A percentile compares a stretch with the other conserved stretches of the same genome.
These are phyloP conservation scores for Cardamine resedifolia DNA, from an alignment of 345 rosid species.

Conservation along the genomic window DNA sequence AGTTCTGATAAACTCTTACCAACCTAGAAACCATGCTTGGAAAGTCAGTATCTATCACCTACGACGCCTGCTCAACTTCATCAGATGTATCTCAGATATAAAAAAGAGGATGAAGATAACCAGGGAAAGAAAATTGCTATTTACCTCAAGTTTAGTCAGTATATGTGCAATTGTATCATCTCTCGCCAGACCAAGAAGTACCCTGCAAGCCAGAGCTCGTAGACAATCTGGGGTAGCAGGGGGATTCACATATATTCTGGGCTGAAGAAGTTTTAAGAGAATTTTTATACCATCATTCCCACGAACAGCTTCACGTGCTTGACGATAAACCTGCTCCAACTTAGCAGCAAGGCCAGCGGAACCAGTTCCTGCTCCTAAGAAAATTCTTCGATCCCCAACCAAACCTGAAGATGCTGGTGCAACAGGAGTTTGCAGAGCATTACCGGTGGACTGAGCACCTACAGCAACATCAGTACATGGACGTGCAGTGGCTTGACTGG, in stretches of 20 bases:
- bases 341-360: constrained; percentile 98
- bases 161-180: constrained; percentile 96
- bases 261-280: constrained; percentile 93
- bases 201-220: constrained; percentile 93
- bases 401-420: constrained; percentile 67
- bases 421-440: constrained; percentile 58
- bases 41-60: constrained; percentile 15
- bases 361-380: constrained; percentile 96
- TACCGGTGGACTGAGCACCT: constrained; percentile 43
- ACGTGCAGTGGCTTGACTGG: constrained; percentile 50
- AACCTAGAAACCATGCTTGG: constrained; percentile 52
- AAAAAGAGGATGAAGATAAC: neutral
- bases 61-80: constrained; percentile 20
- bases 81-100: constrained; percentile 12
- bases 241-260: constrained; percentile 71
- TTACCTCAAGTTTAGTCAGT: constrained; percentile 96
- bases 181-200: constrained; percentile 95
- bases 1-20: constrained; percentile 95
- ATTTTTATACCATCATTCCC: constrained; percentile 96
- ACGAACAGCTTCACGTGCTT: constrained; percentile 95
- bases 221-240: constrained; percentile 93
- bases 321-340: constrained; percentile 94
- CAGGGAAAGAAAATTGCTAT: neutral
- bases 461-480: constrained; percentile 43
- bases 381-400: constrained; percentile 96